Base-by-base conservation (phyloP, 2,329 filamentous ascomycete species). In the Cryphonectria naterciae region DNA sequence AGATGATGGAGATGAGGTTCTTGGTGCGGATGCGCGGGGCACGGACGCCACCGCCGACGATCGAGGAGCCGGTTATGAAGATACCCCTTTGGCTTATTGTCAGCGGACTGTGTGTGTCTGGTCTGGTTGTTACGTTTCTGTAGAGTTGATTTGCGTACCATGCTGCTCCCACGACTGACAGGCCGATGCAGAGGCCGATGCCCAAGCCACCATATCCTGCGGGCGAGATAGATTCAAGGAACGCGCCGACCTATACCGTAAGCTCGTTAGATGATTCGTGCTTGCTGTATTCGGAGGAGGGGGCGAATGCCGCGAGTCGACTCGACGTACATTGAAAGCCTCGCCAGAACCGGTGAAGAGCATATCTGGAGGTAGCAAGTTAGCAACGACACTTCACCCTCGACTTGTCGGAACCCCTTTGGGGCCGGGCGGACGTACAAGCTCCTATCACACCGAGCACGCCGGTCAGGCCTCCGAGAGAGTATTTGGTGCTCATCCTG, bases 1-100 rank as follows among this genome's bases (percentile, higher is more conserved):
- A 99, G 84, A 99, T 98, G 83, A 99, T 99, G 78, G 95, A 98
- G 81, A 99, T 98, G 79, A 99, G 84, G 87, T 99, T 99, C 91
- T 99, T 99, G 74, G 96, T 99, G 81, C 96, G 93, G 84, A 99
- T 99, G 77, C 96, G 92, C 52, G 97, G 97, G 62, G 96, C 95
- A 83, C 93, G 95, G 79, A 99, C 96, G 85, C 96, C 96, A 77
- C 93, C 96, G 79, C 97, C 97, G 75, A 99, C 89, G 81, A 99
- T 99, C 71, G 96, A 97, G 71, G 95, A 97, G 77, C 97, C 97
- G 46, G 96, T 99, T 77, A 98, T 96, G 85, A 99, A 96, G 82
- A 99, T 99, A 78, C 97, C 96, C 96, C 96, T 98, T 98, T 79
- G 1, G 1, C 17, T 11, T 61, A 5, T 11, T 52, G 41, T 64